Evolutionary conservation across 176 grass and related monocot species (phyloP).

Genomic region (Carex cristatella): DNA sequence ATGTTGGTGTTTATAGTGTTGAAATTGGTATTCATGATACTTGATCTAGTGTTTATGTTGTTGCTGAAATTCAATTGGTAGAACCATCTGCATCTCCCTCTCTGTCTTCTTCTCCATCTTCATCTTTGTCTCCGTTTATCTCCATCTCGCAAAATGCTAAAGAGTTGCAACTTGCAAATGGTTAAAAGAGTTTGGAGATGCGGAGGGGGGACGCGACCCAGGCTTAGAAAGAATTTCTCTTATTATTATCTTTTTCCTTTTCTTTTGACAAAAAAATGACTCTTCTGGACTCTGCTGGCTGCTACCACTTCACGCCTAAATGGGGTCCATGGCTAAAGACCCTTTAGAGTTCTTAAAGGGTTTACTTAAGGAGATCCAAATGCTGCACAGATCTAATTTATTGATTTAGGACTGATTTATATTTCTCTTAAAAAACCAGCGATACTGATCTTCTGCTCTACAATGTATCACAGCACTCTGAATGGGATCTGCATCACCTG

Average conservation of each 20-base stretch:
- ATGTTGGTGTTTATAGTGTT: too few species aligned
- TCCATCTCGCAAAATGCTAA: too few species aligned
- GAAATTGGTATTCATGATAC: too few species aligned
- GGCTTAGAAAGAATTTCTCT: background rate
- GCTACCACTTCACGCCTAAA: background rate
- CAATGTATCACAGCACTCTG: background rate
- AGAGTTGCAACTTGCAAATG: too few species aligned
- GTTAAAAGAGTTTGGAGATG: too few species aligned
- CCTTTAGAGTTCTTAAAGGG: background rate
- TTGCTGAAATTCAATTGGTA: too few species aligned
- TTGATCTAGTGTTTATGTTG: too few species aligned
- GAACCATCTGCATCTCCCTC: too few species aligned
- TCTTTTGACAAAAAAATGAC: background rate
- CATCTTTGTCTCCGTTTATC: too few species aligned
- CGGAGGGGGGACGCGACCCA: too few species aligned
- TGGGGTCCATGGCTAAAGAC: background rate
- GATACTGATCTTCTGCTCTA: background rate
- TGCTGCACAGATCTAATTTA: background rate
- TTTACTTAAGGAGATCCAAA: background rate
- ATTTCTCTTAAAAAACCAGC: background rate
- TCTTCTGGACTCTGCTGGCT: background rate
- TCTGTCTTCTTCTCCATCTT: too few species aligned
- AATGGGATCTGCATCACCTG: too few species aligned
- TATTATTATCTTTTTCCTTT: background rate
- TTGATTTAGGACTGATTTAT: background rate